These are phyloP conservation scores for Neurospora sp. DNA, from an alignment of 495 filamentous ascomycete genomes.

Conservation along the genomic window DNA sequence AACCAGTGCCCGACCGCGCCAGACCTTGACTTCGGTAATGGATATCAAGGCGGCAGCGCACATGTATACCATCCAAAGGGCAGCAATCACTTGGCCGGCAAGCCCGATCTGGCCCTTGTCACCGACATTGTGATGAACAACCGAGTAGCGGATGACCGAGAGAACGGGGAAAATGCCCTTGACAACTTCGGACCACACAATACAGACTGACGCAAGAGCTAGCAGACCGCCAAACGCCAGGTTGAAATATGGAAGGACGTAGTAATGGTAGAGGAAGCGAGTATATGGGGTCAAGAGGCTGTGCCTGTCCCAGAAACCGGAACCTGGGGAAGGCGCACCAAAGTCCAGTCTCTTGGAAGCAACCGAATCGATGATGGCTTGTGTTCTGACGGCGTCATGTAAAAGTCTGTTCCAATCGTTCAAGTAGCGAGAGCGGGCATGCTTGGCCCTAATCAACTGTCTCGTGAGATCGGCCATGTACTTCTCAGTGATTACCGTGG, in stretches of 20 bases:
- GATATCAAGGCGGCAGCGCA: conserved; percentile 69
- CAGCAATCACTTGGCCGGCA: conserved; percentile 71
- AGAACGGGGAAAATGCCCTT: conserved; percentile 64
- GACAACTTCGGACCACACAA: conserved; percentile 88
- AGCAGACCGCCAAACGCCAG: conserved; percentile 54
- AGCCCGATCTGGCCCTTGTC: conserved; percentile 65
- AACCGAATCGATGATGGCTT: conserved; percentile 76
- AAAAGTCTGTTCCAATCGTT: conserved; percentile 79
- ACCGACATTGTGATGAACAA: conserved; percentile 64
- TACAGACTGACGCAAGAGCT: conserved; percentile 62
- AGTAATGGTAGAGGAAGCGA: conserved; percentile 65
- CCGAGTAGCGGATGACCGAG: conserved; percentile 74
- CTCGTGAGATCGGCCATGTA: conserved; percentile 85
- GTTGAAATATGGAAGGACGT: conserved; percentile 55
- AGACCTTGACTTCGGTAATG: conserved; percentile 82
- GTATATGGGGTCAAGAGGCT: conserved; percentile 74
- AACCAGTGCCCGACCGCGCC: conserved; percentile 87
- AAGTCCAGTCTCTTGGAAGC: conserved; percentile 74
- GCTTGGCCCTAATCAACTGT: conserved; percentile 66
- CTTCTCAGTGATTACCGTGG: conserved; percentile 81
- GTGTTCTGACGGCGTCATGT: conserved; percentile 57
- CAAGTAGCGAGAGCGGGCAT: conserved; percentile 71
- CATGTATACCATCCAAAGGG: conserved; percentile 92
- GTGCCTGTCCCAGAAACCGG: conserved; percentile 42
- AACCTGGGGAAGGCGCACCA: conserved; percentile 43